A percentile compares a stretch with the other conserved stretches of the same genome.
Evolutionary conservation across 345 rosid genomes (phyloP).

Genomic region (Syzygium grande): DNA sequence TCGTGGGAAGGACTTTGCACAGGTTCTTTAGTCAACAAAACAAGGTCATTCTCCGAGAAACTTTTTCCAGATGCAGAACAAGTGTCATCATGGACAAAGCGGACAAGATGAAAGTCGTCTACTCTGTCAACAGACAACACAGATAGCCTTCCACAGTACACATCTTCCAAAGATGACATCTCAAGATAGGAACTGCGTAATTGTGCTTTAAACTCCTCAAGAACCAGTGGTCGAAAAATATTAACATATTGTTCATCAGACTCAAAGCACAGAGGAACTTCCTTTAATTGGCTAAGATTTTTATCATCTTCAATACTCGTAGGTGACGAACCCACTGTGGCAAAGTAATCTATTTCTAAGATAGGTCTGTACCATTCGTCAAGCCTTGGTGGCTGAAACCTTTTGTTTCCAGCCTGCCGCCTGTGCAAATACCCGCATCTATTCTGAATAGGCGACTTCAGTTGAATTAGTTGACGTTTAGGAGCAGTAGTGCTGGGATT

Average conservation of each 20-base stretch:
- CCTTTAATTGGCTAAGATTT: conserved; percentile 44
- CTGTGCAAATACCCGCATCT: conserved; percentile 42
- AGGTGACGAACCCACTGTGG: conserved; percentile 53
- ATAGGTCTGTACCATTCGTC: conserved; percentile 95
- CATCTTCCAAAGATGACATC: conserved; percentile 77
- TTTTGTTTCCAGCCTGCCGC: conserved; percentile 48
- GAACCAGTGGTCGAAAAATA: conserved; percentile 80
- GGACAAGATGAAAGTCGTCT: conserved; percentile 92
- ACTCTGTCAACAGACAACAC: conserved; percentile 89
- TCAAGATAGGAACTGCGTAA: conserved; percentile 70
- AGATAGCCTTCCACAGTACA: conserved; percentile 66
- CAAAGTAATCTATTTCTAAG: conserved; percentile 79
- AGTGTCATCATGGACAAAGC: conserved; percentile 76
- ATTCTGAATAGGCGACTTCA: conserved; percentile 54
- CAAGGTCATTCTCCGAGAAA: conserved; percentile 82
- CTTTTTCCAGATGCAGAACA: conserved; percentile 48
- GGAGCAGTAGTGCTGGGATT: conserved; percentile 49
- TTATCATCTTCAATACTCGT: conserved; percentile 29
- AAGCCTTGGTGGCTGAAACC: conserved; percentile 82
- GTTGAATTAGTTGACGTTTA: conserved; percentile 91
- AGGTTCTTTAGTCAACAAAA: conserved; percentile 81
- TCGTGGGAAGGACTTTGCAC: conserved; percentile 39
- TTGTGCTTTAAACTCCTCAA: conserved; percentile 98
- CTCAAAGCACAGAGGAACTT: conserved; percentile 76
- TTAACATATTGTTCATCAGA: conserved; percentile 79